Percentiles rank a stretch among this genome's conserved stretches.
phyloP scores from a whole-genome alignment of 208 protist genomes.

The Trypanosoma boissoni region DNA sequence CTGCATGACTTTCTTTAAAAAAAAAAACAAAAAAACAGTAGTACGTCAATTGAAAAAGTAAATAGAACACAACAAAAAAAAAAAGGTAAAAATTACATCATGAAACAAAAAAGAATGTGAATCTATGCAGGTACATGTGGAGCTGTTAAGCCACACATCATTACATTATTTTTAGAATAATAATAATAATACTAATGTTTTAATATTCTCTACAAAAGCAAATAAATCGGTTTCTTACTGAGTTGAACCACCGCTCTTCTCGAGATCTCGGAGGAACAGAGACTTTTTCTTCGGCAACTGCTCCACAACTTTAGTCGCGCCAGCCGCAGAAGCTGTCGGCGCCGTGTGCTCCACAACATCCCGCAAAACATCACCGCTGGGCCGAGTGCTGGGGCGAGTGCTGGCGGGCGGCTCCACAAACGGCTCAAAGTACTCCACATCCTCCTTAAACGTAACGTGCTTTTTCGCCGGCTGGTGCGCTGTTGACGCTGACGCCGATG shows the following conservation, averaged over 20 bases:
- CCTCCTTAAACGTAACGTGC: slow-evolving; percentile 40
- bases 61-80: neutral
- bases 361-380: slow-evolving; percentile 27
- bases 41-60: neutral
- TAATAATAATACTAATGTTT: slow-evolving; percentile 2
- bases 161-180: neutral
- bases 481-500: neutral
- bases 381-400: no score
- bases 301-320: neutral
- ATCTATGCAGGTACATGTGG: neutral
- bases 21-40: neutral
- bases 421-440: slow-evolving; percentile 20
- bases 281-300: slow-evolving; percentile 42
- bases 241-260: slow-evolving; percentile 12
- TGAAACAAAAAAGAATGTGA: neutral
- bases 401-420: neutral
- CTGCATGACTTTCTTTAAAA: neutral
- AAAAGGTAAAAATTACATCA: neutral
- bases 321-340: neutral
- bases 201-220: neutral
- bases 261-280: slow-evolving; percentile 37
- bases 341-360: slow-evolving; percentile 68
- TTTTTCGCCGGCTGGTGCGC: slow-evolving; percentile 3
- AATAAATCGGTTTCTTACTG: neutral
- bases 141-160: no score